phyloP scores from a whole-genome alignment of 2,329 filamentous ascomycete species.

The Paraphoma chrysanthemicola region DNA sequence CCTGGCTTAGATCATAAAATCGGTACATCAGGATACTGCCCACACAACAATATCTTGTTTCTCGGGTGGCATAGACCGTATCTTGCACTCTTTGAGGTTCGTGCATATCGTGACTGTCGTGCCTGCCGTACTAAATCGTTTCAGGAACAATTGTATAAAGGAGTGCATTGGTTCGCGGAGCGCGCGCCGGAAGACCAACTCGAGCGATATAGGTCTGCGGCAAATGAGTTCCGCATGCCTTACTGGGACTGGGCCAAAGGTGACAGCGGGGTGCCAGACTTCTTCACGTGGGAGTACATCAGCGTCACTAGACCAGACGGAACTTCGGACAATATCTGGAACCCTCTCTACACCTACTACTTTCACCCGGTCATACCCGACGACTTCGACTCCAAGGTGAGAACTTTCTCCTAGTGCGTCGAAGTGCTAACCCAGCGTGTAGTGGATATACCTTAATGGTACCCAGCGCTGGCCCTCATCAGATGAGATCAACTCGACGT shows the following conservation, averaged over 20 bases:
- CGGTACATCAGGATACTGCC: constrained; percentile 69
- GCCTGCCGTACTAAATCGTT: neutral
- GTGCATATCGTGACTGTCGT: neutral
- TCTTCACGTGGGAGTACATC: constrained; percentile 26
- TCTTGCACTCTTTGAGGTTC: constrained; percentile 67
- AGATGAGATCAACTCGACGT: constrained; percentile 20
- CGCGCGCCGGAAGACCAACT: constrained; percentile 23
- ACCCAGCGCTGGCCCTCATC: constrained; percentile 43
- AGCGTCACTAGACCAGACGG: constrained; percentile 26
- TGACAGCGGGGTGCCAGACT: constrained; percentile 29
- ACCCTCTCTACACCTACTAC: constrained; percentile 38
- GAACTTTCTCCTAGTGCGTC: neutral
- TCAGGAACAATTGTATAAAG: constrained; percentile 40
- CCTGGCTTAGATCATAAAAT: constrained; percentile 42
- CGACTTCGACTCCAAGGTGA: constrained; percentile 35
- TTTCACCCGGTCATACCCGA: constrained; percentile 31
- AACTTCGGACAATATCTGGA: constrained; percentile 19
- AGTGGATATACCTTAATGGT: constrained; percentile 31
- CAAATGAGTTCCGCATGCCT: constrained; percentile 40
- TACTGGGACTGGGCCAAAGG: constrained; percentile 46
- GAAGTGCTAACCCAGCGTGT: neutral
- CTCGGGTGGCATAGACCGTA: constrained; percentile 88
- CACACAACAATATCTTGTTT: constrained; percentile 78
- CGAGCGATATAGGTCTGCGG: constrained; percentile 32
- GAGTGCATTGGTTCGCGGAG: constrained; percentile 15